Evolutionary conservation across 2,329 filamentous ascomycete genomes (phyloP), one percentile per base, ranked within the genome.

Genomic region (Epichloe brachyelytri): DNA sequence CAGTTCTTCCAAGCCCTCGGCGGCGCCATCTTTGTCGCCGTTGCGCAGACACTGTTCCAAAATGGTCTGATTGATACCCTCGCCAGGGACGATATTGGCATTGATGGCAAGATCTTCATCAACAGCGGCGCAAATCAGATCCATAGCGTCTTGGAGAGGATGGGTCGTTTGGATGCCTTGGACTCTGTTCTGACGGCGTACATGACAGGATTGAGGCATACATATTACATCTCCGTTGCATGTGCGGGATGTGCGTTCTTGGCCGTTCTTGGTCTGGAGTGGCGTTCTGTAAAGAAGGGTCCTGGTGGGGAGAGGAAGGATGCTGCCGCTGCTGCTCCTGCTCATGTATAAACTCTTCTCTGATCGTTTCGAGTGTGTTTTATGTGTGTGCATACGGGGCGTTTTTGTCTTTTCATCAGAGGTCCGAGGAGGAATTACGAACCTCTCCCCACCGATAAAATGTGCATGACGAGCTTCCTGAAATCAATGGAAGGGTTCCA

Each of bases 11-110:
- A 85, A 60, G 73, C 74, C 2, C 71, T 87, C 3, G 82, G 82
- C 40, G 82, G 82, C 3, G 80, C 83, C 2, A 65, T 87, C 22
- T 78, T 79, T 56, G 76, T 87, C 46, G 76, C 78, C 5, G 77
- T 85, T 10, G 77, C 78, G 0, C 80, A 87, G 62, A 79, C 81
- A 11, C 73, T 85, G 44, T 86, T 87, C 68, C 76, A 79, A 55
- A 85, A 85, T 59, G 78, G 75, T 0, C 68, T 87, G 17, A 67
- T 79, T 44, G 63, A 71, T 3, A 70, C 76, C 37, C 68, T 88
- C 3, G 55, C 60, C n/a, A 52, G 59, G 2, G 61, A 70, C 53
- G 66, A 71, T 14, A 69, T 73, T 2, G 64, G 65, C n/a, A 60
- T 80, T n/a, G 66, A 76, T 38, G 65, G 73, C 0, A 58, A 61